Evolutionary conservation across 2,329 filamentous ascomycete genomes (phyloP), one percentile per base, ranked within the genome.

Genomic region (Cryphonectria nitschkei): DNA sequence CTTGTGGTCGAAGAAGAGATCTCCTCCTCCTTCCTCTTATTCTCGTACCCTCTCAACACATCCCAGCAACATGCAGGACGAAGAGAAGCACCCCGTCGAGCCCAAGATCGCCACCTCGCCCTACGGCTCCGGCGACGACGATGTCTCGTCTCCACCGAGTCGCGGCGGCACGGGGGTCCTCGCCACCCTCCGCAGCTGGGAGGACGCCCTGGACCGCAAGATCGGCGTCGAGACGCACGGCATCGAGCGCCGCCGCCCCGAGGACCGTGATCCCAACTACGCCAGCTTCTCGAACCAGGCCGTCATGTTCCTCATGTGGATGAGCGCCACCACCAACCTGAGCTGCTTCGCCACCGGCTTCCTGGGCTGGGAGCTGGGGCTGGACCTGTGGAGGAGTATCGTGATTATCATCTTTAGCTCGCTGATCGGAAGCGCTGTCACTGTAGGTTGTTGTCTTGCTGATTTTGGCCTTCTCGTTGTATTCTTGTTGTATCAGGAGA

Each of bases 301-400:
- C 68, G 80, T 81, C 69, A 87, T 87, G 85, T 84, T 84, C 14
- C 76, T 86, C 70, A 79, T 87, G 70, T 87, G 85, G 85, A 84
- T 85, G 29, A 83, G 81, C 61, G 82, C 81, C 13, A 86, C 84
- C 0, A 83, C 86, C 81, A 86, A 87, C 75, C 80, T 83, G 37
- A 82, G 81, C 52, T 87, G 84, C 75, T 86, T 87, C 70, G 80
- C 84, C 2, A 85, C 84, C 0, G 85, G 85, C 13, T 86, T 87
- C 70, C 76, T 87, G 65, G 85, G 85, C 9, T 81, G 80, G 78
- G 80, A 85, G 72, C 80, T 87, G 46, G 85, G 84, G 8, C 76
- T 87, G 34, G 81, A 80, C 54, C 76, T 87, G 39, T 76, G 77
- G 62, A 82, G 85, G 73, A 78, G 80, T 22, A 80, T 87, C 65